Percentiles rank a stretch among this genome's conserved stretches.
These are phyloP conservation scores for Tylopilus subfusipes DNA, from an alignment of 768 basidiomycete genomes.

Conservation along the genomic window DNA sequence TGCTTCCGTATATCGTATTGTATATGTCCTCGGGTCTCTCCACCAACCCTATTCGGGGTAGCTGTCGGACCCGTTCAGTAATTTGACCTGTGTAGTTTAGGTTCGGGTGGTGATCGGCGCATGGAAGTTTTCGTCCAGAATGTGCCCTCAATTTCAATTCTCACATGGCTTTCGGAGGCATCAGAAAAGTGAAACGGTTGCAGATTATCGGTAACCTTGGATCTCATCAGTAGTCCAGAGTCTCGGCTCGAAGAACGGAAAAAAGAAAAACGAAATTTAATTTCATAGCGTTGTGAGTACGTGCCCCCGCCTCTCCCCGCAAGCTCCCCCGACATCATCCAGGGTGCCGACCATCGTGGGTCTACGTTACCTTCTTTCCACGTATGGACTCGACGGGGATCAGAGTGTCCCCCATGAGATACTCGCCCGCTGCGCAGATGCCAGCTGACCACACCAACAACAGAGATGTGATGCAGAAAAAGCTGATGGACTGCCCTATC, in stretches of 20 bases:
- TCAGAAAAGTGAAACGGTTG: not conserved
- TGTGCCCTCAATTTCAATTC: not conserved
- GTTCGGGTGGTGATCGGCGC: not conserved
- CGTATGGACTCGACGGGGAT: slow-evolving; percentile 15
- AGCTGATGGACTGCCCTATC: slow-evolving; percentile 84
- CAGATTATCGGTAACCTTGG: not conserved
- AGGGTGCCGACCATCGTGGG: slow-evolving; percentile 23
- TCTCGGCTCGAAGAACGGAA: not conserved
- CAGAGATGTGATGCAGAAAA: slow-evolving; percentile 81
- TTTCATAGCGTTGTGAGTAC: not conserved
- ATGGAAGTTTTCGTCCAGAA: slow-evolving; percentile 4
- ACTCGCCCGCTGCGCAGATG: slow-evolving; percentile 69
- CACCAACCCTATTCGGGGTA: not conserved
- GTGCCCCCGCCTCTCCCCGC: slow-evolving; percentile 3
- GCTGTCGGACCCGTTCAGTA: not conserved
- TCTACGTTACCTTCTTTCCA: slow-evolving; percentile 22
- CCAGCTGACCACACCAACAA: slow-evolving; percentile 77
- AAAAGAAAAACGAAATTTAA: not conserved
- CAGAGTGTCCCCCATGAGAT: slow-evolving; percentile 49
- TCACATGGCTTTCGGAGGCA: slow-evolving; percentile 4
- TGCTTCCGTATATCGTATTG: not conserved
- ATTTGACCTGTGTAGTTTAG: not conserved
- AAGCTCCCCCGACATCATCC: not conserved
- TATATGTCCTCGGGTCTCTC: not conserved
- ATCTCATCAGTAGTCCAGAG: not conserved